Evolutionary conservation across 2,329 filamentous ascomycete genomes (phyloP).

Genomic region (Tothia fuscella): DNA sequence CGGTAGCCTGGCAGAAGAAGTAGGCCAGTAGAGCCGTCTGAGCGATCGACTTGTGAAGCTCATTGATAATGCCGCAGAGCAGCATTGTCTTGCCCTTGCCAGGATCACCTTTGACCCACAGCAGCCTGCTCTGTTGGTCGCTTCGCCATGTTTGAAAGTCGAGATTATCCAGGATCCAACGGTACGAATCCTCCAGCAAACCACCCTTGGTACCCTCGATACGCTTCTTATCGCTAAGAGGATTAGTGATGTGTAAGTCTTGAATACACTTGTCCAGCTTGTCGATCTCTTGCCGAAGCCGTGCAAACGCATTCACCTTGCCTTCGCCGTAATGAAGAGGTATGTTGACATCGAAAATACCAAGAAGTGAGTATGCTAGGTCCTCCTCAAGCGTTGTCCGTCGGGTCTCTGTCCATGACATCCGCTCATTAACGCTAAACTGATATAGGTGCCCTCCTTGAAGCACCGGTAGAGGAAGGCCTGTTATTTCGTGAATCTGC

Average conservation of each 20-base stretch:
- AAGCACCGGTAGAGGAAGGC: constrained; percentile 10
- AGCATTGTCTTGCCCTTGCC: too few species aligned
- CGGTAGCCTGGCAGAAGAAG: constrained; percentile 34
- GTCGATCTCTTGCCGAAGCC: constrained; percentile 12
- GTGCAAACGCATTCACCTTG: constrained; percentile 11
- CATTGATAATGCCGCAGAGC: too few species aligned
- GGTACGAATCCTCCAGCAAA: constrained; percentile 13
- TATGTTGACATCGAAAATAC: constrained; percentile 19
- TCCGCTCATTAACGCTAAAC: constrained; percentile 16
- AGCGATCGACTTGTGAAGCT: constrained; percentile 16
- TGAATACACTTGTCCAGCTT: constrained; percentile 11
- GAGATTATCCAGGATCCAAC: constrained; percentile 17
- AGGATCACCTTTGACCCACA: too few species aligned
- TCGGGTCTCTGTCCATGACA: constrained; percentile 20
- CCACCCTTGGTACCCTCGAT: constrained; percentile 13
- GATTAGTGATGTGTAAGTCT: constrained; percentile 10
- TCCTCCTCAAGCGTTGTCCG: constrained; percentile 18
- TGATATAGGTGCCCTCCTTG: constrained; percentile 11
- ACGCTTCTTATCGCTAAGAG: constrained; percentile 12
- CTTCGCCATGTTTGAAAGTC: constrained; percentile 17
- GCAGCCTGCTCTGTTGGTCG: constrained; percentile 17
- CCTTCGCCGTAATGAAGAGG: constrained; percentile 12
- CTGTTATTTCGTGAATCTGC: constrained; percentile 12
- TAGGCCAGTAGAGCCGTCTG: constrained; percentile 16
- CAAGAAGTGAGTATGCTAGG: constrained; percentile 19